phyloP scores from a whole-genome alignment of 2,329 filamentous ascomycete species.

The Aspergillus neotritici region DNA sequence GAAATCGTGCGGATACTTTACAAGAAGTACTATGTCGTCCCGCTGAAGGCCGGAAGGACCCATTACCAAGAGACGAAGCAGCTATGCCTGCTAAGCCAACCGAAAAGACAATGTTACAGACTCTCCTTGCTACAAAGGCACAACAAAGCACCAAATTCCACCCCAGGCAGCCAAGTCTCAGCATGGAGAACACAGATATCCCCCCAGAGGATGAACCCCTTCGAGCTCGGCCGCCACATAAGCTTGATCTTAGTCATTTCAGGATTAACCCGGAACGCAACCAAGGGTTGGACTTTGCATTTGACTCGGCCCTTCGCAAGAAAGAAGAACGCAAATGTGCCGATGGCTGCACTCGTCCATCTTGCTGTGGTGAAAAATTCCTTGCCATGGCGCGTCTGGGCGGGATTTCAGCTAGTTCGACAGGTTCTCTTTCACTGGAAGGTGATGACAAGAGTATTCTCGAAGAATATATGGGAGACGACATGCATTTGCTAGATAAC shows the following conservation, averaged over 20 bases:
- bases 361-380: conserved; percentile 72
- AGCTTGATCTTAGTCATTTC: conserved; percentile 66
- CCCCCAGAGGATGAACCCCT: conserved; percentile 42
- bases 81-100: too few species aligned
- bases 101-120: neutral
- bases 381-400: conserved; percentile 54
- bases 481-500: conserved; percentile 27
- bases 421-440: conserved; percentile 9
- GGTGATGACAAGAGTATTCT: conserved; percentile 26
- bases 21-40: neutral
- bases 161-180: neutral
- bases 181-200: conserved; percentile 5
- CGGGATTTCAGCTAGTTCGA: conserved; percentile 25
- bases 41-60: neutral
- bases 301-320: conserved; percentile 66
- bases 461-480: conserved; percentile 52
- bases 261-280: conserved; percentile 72
- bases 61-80: too few species aligned
- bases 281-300: conserved; percentile 66
- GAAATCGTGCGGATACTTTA: neutral
- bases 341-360: conserved; percentile 65
- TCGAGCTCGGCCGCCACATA: conserved; percentile 52
- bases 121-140: neutral
- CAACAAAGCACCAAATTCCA: neutral
- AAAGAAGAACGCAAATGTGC: conserved; percentile 64